Conservation (phyloP, 768 basidiomycete genomes). For the Phlebiopsis gigantea region DNA sequence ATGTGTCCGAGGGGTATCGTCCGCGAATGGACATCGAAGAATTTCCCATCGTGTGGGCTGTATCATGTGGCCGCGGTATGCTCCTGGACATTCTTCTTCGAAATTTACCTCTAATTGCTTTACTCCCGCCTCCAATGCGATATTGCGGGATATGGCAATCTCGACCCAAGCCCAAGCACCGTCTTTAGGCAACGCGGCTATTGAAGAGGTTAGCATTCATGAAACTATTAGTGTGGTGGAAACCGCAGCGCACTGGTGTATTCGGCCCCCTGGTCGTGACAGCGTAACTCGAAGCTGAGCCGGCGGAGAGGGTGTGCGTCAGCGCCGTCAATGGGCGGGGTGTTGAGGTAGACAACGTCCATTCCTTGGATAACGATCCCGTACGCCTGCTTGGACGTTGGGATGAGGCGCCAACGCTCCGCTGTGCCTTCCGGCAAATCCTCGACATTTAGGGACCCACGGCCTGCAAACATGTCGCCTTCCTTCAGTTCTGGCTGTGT, state of each 20-base stretch:
- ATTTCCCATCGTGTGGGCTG: neutral
- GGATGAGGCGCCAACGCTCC: neutral
- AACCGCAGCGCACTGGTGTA: neutral
- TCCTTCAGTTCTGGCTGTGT: neutral
- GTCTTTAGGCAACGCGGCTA: neutral
- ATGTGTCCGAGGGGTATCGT: neutral
- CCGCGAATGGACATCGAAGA: neutral
- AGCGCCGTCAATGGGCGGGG: neutral
- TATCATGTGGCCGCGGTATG: neutral
- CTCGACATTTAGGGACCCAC: neutral
- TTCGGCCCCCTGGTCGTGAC: neutral
- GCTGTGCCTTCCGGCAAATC: neutral
- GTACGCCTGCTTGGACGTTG: neutral
- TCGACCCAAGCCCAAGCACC: conserved; percentile 1
- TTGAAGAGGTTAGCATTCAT: neutral
- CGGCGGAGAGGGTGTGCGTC: neutral
- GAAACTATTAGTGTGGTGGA: neutral
- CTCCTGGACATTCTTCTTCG: neutral
- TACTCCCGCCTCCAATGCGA: neutral
- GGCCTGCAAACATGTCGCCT: neutral
- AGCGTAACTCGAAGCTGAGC: conserved; percentile 1
- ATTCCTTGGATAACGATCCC: neutral
- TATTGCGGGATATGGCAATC: neutral
- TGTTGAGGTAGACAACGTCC: neutral
- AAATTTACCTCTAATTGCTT: neutral